Evolutionary conservation across 805 yeast species (phyloP).

Genomic region (Candida sakaeoensis): DNA sequence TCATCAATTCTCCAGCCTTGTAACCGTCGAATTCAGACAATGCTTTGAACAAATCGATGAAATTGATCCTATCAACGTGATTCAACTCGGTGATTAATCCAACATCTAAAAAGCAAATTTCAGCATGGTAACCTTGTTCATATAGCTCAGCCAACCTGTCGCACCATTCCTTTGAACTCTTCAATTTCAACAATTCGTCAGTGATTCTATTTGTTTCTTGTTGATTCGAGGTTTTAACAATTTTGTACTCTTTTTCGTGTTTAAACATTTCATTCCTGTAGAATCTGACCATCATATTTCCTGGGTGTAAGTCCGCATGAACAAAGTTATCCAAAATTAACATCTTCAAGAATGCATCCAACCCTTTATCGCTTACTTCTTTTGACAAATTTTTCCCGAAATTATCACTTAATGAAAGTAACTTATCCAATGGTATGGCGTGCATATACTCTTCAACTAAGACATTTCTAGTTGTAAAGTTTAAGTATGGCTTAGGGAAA

Average conservation of each 20-base stretch:
- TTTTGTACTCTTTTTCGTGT: conserved; percentile 41
- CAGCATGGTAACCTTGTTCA: conserved; percentile 68
- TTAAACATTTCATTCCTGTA: conserved; percentile 45
- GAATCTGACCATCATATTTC: conserved; percentile 80
- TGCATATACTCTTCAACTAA: conserved; percentile 81
- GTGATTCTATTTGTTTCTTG: conserved; percentile 46
- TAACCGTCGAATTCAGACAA: conserved; percentile 91
- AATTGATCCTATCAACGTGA: conserved; percentile 72
- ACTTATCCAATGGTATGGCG: conserved; percentile 77
- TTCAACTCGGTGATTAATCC: conserved; percentile 91
- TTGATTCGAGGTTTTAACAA: conserved; percentile 41
- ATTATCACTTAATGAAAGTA: conserved; percentile 49
- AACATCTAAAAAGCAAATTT: conserved; percentile 85
- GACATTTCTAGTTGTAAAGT: conserved; percentile 63
- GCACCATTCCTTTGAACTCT: conserved; percentile 42
- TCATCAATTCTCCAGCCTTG: conserved; percentile 91
- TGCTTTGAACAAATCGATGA: conserved; percentile 84
- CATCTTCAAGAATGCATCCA: conserved; percentile 92
- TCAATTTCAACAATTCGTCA: conserved; percentile 32
- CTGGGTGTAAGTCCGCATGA: conserved; percentile 97
- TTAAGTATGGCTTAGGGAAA: conserved; percentile 75
- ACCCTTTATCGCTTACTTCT: conserved; percentile 72
- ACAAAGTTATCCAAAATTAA: conserved; percentile 87
- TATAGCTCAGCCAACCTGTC: conserved; percentile 43
- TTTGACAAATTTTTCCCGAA: conserved; percentile 55